phyloP scores from a whole-genome alignment of 2,329 filamentous ascomycete genomes.

The Fusarium albosuccineum region DNA sequence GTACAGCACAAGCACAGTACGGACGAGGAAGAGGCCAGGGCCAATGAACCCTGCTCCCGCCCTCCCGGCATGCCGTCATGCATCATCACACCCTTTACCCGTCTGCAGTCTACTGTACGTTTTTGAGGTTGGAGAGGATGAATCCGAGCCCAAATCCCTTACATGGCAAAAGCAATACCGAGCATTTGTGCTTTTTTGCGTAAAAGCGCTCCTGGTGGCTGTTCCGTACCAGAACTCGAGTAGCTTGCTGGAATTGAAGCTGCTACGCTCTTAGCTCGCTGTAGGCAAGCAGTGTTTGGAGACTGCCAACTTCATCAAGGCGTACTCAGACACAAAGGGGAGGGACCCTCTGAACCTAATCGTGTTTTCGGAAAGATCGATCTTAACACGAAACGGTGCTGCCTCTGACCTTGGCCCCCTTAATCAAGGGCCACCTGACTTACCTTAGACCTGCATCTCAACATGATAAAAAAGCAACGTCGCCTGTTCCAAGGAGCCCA shows the following conservation, averaged over 20 bases:
- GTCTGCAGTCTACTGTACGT: background rate
- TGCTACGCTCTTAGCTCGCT: background rate
- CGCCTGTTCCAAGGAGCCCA: background rate
- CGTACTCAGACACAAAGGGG: background rate
- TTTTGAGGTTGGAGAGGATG: too few relatives aligned
- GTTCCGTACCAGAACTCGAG: background rate
- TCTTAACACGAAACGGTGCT: background rate
- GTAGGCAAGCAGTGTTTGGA: background rate
- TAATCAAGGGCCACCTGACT: background rate
- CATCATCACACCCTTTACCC: slow-evolving; percentile 12
- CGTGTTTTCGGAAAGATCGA: slow-evolving; percentile 7
- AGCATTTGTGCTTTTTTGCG: too few relatives aligned
- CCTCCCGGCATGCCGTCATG: slow-evolving; percentile 29
- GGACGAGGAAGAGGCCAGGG: slow-evolving; percentile 9
- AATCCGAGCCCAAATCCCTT: too few relatives aligned
- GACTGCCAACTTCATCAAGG: background rate
- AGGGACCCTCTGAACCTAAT: slow-evolving; percentile 13
- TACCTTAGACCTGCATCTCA: too few relatives aligned
- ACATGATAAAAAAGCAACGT: background rate
- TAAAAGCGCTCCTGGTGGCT: background rate
- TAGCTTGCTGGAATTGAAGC: background rate
- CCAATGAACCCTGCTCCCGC: slow-evolving; percentile 21
- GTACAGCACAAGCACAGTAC: background rate
- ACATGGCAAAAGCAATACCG: too few relatives aligned
- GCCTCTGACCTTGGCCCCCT: background rate